Evolutionary conservation across 129 eudicot species (phyloP).

Genomic region (Sambucus nigra): DNA sequence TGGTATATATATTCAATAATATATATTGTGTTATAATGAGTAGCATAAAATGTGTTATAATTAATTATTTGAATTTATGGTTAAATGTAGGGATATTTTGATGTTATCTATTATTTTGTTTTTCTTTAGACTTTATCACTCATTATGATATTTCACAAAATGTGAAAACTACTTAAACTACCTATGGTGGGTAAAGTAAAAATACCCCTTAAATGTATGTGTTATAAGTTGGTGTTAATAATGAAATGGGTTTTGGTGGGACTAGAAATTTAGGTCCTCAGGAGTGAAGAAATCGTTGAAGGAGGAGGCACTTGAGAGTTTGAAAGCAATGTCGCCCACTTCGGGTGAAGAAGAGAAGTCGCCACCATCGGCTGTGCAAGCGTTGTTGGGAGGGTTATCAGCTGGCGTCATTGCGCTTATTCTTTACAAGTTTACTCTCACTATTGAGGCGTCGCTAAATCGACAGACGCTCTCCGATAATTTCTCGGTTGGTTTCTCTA

Average conservation of each 20-base stretch:
- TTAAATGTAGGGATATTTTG: too few relatives aligned
- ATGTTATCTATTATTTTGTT: too few relatives aligned
- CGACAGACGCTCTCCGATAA: conserved; percentile 76
- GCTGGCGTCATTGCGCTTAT: conserved; percentile 83
- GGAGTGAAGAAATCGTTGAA: conserved; percentile 67
- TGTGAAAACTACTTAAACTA: too few relatives aligned
- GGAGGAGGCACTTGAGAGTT: conserved; percentile 86
- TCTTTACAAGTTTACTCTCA: conserved; percentile 80
- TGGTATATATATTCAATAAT: conserved; percentile 45
- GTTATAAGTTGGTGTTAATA: not conserved
- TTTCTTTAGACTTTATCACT: not conserved
- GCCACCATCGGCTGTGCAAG: conserved; percentile 72
- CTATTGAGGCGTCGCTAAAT: conserved; percentile 75
- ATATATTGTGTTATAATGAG: too few relatives aligned
- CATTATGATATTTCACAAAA: too few relatives aligned
- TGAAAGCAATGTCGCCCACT: conserved; percentile 57
- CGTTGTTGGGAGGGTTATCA: conserved; percentile 74
- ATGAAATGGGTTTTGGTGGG: conserved; percentile 16
- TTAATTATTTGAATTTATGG: too few relatives aligned
- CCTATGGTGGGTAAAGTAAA: too few relatives aligned
- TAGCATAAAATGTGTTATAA: too few relatives aligned
- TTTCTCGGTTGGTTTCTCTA: conserved; percentile 56
- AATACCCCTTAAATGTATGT: too few relatives aligned
- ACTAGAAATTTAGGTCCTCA: conserved; percentile 74
- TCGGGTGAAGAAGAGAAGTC: conserved; percentile 36